phyloP scores from a whole-genome alignment of 306 rosid species.

The Calophaca sinica region DNA sequence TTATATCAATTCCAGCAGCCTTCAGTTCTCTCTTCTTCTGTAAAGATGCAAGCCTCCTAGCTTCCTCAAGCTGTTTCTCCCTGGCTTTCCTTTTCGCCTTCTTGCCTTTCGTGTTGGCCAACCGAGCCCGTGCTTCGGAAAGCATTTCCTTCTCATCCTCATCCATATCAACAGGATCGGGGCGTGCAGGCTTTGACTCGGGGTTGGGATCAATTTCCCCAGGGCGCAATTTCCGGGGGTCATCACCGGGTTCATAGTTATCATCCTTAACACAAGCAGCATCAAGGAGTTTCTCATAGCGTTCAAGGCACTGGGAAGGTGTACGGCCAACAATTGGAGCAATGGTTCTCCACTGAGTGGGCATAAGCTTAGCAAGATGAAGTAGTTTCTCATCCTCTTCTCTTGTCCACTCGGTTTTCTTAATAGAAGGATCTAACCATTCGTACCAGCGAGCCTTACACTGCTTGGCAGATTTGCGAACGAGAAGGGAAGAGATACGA shows the following conservation, averaged over 20 bases:
- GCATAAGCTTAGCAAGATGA: slow-evolving; percentile 98
- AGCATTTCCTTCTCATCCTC: slow-evolving; percentile 99
- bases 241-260: slow-evolving; percentile 91
- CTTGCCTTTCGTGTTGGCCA: slow-evolving; percentile 93
- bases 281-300: slow-evolving; percentile 93
- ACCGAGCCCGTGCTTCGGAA: slow-evolving; percentile 95
- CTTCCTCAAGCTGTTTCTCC: slow-evolving; percentile 97
- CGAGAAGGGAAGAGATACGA: slow-evolving; percentile 90
- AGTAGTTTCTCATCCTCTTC: slow-evolving; percentile 96
- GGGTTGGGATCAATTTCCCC: slow-evolving; percentile 98
- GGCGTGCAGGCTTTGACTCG: slow-evolving; percentile 94
- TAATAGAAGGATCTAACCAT: slow-evolving; percentile 96
- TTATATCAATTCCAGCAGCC: slow-evolving; percentile 92
- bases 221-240: slow-evolving; percentile 88
- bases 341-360: slow-evolving; percentile 96
- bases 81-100: slow-evolving; percentile 96
- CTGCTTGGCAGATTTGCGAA: slow-evolving; percentile 96
- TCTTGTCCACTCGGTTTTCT: slow-evolving; percentile 97
- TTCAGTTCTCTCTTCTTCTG: slow-evolving; percentile 92
- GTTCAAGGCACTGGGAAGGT: slow-evolving; percentile 89
- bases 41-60: slow-evolving; percentile 97
- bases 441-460: slow-evolving; percentile 98
- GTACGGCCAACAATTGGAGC: slow-evolving; percentile 97
- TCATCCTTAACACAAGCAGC: slow-evolving; percentile 97
- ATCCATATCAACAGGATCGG: slow-evolving; percentile 98